phyloP scores from a whole-genome alignment of 768 basidiomycete genomes.

The Erythrobasidium yunnanense region DNA sequence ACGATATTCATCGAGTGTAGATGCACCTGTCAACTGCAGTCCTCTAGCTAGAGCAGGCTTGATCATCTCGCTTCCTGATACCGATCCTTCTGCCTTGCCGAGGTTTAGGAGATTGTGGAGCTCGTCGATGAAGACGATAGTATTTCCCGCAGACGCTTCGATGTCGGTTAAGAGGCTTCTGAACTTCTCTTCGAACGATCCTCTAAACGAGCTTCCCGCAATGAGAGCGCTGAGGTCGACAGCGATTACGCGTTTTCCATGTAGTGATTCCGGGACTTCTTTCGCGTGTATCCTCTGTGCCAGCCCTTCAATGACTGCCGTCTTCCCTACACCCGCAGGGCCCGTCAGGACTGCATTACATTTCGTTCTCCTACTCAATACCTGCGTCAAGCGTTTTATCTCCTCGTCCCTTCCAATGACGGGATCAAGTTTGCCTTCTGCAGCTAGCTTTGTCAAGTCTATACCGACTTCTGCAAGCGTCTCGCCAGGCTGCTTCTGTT shows the following conservation, averaged over 20 bases:
- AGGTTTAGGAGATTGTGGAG: constrained; percentile 78
- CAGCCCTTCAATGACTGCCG: constrained; percentile 85
- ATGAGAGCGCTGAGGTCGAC: constrained; percentile 92
- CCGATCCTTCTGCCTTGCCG: constrained; percentile 50
- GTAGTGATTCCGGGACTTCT: constrained; percentile 67
- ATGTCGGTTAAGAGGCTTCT: constrained; percentile 85
- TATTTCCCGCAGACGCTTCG: constrained; percentile 63
- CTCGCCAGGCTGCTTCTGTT: constrained; percentile 21
- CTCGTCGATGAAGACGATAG: constrained; percentile 93
- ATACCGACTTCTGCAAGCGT: constrained; percentile 22
- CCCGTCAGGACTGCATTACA: constrained; percentile 84
- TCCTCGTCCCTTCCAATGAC: constrained; percentile 42
- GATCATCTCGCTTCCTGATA: constrained; percentile 79
- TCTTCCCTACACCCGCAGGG: constrained; percentile 71
- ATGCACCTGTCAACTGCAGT: constrained; percentile 66
- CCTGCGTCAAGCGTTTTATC: constrained; percentile 36
- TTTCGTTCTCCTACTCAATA: constrained; percentile 55
- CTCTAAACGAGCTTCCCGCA: constrained; percentile 88
- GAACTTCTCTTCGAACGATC: constrained; percentile 92
- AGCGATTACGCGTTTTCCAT: constrained; percentile 60
- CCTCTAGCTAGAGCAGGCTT: constrained; percentile 78
- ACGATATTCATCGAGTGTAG: constrained; percentile 80
- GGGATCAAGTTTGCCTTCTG: constrained; percentile 44
- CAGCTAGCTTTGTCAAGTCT: constrained; percentile 44
- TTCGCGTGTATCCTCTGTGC: constrained; percentile 90